These are phyloP conservation scores for Medicago lupulina DNA, from an alignment of 306 rosid species.

Conservation along the genomic window DNA sequence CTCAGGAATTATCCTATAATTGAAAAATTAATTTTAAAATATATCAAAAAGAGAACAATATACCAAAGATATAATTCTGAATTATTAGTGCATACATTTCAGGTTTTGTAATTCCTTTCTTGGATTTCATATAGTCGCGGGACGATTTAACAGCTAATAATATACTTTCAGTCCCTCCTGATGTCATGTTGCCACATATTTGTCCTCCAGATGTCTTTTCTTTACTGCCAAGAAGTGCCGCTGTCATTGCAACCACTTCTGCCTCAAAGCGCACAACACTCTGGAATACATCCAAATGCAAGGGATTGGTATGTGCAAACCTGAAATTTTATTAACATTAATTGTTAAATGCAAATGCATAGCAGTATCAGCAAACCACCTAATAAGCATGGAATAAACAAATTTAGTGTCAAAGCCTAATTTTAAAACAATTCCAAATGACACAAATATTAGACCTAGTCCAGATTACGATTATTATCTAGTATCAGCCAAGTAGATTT, in stretches of 20 bases:
- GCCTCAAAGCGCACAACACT: conserved; percentile 87
- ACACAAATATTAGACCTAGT: conserved; percentile 17
- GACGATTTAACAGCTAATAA: conserved; percentile 87
- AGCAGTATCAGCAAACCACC: no score
- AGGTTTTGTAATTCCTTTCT: conserved; percentile 79
- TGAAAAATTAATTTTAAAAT: conserved; percentile 18
- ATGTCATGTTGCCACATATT: conserved; percentile 97
- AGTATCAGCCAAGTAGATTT: not conserved
- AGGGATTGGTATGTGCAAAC: conserved; percentile 97
- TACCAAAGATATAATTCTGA: conserved; percentile 21
- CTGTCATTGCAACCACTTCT: conserved; percentile 97
- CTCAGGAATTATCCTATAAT: conserved; percentile 82
- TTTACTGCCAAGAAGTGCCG: conserved; percentile 83
- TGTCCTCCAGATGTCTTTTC: conserved; percentile 82
- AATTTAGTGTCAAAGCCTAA: conserved; percentile 11
- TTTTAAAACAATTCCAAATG: conserved; percentile 21
- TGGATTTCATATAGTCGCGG: conserved; percentile 90
- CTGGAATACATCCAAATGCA: conserved; percentile 91
- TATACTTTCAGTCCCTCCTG: conserved; percentile 99
- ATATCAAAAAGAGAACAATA: conserved; percentile 36
- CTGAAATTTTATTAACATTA: conserved; percentile 55
- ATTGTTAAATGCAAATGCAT: conserved; percentile 30
- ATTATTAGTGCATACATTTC: conserved; percentile 69
- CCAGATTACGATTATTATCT: conserved; percentile 12
- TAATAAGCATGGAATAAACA: conserved; percentile 13